Conservation (phyloP, 129 eudicot species). For the Ambrosia artemisiifolia region DNA sequence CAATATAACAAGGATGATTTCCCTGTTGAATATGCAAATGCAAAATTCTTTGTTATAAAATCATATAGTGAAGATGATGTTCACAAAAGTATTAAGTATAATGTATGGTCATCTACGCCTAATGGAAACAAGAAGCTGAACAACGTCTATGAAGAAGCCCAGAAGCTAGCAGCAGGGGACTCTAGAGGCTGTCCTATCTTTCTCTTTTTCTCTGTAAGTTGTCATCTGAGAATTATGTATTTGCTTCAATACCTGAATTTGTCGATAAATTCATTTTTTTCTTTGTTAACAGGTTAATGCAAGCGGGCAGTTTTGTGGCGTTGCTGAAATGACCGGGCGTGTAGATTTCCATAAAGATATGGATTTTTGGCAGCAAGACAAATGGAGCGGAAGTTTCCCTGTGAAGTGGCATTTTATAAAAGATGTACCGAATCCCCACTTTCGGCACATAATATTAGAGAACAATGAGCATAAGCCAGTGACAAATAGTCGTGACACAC, state of each 20-base stretch:
- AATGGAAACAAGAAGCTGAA: slow-evolving; percentile 90
- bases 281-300: slow-evolving; percentile 66
- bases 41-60: slow-evolving; percentile 82
- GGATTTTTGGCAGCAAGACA: slow-evolving; percentile 99
- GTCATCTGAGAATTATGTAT: background rate
- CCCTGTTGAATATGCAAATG: slow-evolving; percentile 55
- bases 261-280: background rate
- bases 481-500: slow-evolving; percentile 94
- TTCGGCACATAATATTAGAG: slow-evolving; percentile 81
- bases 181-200: slow-evolving; percentile 75
- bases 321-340: slow-evolving; percentile 90
- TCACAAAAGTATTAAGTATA: slow-evolving; percentile 90
- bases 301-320: slow-evolving; percentile 96
- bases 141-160: slow-evolving; percentile 79
- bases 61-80: slow-evolving; percentile 99
- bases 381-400: slow-evolving; percentile 95
- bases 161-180: slow-evolving; percentile 51
- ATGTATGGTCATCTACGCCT: slow-evolving; percentile 92
- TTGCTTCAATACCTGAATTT: background rate
- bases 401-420: slow-evolving; percentile 95
- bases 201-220: slow-evolving; percentile 89
- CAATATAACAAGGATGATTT: slow-evolving; percentile 80
- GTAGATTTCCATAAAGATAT: slow-evolving; percentile 82
- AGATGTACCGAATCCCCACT: slow-evolving; percentile 85
- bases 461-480: slow-evolving; percentile 94